Conservation (phyloP, 208 protist species). For the Trypanosoma theileri region DNA sequence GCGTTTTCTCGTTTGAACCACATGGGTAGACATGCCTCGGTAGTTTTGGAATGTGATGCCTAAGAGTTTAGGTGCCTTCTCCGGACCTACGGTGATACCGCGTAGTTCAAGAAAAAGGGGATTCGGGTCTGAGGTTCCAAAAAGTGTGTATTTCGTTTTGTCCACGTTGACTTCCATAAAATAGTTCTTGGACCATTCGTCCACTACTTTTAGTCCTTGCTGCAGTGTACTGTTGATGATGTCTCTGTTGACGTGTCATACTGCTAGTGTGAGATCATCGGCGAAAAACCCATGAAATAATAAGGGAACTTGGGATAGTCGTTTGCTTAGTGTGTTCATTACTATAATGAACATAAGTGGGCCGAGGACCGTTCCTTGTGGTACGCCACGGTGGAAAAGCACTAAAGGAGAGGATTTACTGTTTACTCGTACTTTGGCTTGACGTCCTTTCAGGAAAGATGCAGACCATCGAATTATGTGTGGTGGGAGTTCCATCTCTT, state of each 20-base stretch:
- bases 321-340: conserved; percentile 20
- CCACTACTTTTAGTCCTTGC: conserved; percentile 9
- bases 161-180: conserved; percentile 20
- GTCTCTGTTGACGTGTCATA: background rate
- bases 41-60: background rate
- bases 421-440: background rate
- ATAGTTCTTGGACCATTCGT: conserved; percentile 12
- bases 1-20: background rate
- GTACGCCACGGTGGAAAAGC: conserved; percentile 19
- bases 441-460: background rate
- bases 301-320: conserved; percentile 1
- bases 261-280: conserved; percentile 20
- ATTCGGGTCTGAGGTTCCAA: background rate
- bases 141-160: conserved; percentile 27
- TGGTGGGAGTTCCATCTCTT: background rate
- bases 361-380: conserved; percentile 30
- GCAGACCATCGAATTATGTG: conserved; percentile 2
- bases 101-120: conserved; percentile 2
- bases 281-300: conserved; percentile 27
- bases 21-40: background rate
- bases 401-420: background rate
- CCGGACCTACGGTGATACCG: background rate
- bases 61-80: background rate
- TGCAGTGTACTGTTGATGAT: conserved; percentile 17
- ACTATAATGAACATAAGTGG: conserved; percentile 33